Evolutionary conservation across 2,329 filamentous ascomycete species (phyloP), one percentile per base, ranked within the genome.

Genomic region (Rhynchosporium agropyri): DNA sequence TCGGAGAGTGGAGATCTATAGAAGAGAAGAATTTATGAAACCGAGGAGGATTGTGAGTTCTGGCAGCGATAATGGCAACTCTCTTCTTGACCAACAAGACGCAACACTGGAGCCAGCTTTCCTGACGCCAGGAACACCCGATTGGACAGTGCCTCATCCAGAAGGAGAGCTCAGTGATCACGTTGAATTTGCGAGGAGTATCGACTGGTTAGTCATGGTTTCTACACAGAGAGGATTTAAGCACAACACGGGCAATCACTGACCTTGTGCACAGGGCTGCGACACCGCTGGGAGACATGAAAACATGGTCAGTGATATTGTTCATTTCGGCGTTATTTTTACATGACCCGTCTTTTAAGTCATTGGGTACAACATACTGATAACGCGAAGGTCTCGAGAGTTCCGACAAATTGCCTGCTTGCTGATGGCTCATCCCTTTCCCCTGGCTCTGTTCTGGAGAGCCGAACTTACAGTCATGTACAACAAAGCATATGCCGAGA

Each of bases 401-500:
- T 78, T 95, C 57, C 83, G 91, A 51, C 84, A 86, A 67, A 89
- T 93, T 84, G 87, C 89, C 49, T 93, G 92, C 73, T 76, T 94
- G 48, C 84, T 95, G 69, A 92, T 95, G 89, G 88, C 84, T 26
- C 89, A 85, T 65, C 89, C 89, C 7, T 86, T 91, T 70, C 87
- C 89, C 1, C 85, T 86, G 9, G 87, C 88, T 6, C 83, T 92
- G 79, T 93, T 92, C 74, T 93, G 90, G 90, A 89, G 90, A 0
- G 80, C 83, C 0, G 86, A 71, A 15, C 78, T 85, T 31, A 84
- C 87, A 9, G 82, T 85, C 6, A 85, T 91, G 26, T 91, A 91
- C 74, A 91, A 91, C 70, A 86, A 90, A 73, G 83, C 86, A 0
- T 90, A 89, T 71, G 81, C 88, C 36, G 77, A 85, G 12, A 55